Base-by-base conservation (phyloP, 2,329 filamentous ascomycete genomes). In the Aspergillus terreus region DNA sequence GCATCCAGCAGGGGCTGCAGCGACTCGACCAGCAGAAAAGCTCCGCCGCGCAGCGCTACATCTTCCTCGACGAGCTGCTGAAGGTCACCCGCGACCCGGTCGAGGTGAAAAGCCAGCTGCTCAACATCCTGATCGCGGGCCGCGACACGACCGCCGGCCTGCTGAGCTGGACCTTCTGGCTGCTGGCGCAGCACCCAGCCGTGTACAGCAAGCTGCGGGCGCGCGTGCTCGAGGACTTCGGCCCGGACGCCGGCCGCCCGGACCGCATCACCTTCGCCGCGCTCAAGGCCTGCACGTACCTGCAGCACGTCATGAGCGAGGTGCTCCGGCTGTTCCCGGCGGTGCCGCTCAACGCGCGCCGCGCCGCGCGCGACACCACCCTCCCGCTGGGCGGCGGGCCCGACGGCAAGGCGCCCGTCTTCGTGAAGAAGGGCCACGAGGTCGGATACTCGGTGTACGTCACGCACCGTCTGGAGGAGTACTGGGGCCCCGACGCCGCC, bases 141-240 rank as follows among this genome's bases (percentile, higher is more conserved):
- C 60, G 69, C 23, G 90, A 95, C 69, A 95, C 90, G 10, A 95
- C 90, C 0, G 90, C 90, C 32, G 82, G 80, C 10, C 88, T 87
- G 0, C 78, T 95, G 0, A 38, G 47, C 6, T 44, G 32, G 21
- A 23, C 42, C 11, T 49, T 49, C 32, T 21, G 42, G 27, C 42
- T 49, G 23, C 32, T 49, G 7, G 15, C 47, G 4, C 27, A 44
- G 30, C 32, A 43, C 15, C 49, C 49, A 1, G 6, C 17, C 7
- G 27, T 41, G 25, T 50, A 33, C 21, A 12, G 12, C 23, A 46
- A 41, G 27, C 49, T 50, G 9, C 49, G 49, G 4, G 10, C 19
- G 5, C 32, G 17, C 9, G 15, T 50, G 5, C 36, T 48, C 23
- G 7, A 17, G 2, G 19, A 32, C n/a, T 48, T 41, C 36, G 36